These are phyloP conservation scores for Parmelia sp. DNA, from an alignment of 495 filamentous ascomycete species.

Conservation along the genomic window DNA sequence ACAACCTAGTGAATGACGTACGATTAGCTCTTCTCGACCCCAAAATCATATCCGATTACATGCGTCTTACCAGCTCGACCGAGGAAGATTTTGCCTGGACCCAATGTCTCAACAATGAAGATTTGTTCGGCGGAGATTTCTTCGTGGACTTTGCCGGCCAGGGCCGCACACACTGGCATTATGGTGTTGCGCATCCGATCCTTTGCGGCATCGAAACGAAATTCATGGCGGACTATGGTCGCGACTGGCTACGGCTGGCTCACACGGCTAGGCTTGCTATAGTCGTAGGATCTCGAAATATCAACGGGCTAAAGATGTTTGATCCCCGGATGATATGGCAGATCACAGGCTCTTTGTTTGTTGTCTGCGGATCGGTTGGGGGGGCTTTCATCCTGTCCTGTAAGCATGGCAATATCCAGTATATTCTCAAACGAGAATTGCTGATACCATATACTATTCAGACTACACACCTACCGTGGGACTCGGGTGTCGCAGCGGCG, in stretches of 20 bases:
- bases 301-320: constrained; percentile 36
- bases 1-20: too few species aligned
- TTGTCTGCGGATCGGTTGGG: constrained; percentile 19
- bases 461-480: constrained; percentile 31
- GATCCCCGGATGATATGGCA: constrained; percentile 42
- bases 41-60: too few species aligned
- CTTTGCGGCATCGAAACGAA: constrained; percentile 37
- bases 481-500: constrained; percentile 44
- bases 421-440: too few species aligned
- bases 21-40: too few species aligned
- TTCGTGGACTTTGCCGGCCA: constrained; percentile 43
- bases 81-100: too few species aligned
- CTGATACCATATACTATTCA: constrained; percentile 1
- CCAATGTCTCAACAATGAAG: neutral
- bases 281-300: constrained; percentile 29
- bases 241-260: constrained; percentile 35
- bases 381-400: constrained; percentile 14
- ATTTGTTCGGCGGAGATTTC: constrained; percentile 27
- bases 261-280: constrained; percentile 32
- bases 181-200: constrained; percentile 41
- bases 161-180: constrained; percentile 41
- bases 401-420: too few species aligned
- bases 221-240: constrained; percentile 34
- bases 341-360: constrained; percentile 29
- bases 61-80: too few species aligned